Conservation (phyloP, 805 yeast species). For the Candida loeiensis region DNA sequence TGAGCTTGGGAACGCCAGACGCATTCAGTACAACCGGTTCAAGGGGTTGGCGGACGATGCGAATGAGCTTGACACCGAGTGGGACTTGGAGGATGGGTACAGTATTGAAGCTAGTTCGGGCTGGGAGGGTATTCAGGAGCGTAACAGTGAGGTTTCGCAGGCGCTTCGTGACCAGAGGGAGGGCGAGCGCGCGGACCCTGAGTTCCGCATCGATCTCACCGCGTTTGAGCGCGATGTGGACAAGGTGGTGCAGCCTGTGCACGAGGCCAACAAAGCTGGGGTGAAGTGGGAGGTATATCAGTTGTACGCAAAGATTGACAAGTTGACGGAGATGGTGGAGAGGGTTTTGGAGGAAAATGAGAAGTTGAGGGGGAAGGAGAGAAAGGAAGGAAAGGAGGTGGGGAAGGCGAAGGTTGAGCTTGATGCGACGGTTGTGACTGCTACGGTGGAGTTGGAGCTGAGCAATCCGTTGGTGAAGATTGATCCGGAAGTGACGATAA, state of each 20-base stretch:
- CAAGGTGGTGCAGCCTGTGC: constrained; percentile 55
- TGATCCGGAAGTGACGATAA: constrained; percentile 3
- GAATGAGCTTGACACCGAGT: constrained; percentile 70
- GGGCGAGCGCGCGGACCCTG: constrained; percentile 69
- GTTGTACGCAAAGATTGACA: constrained; percentile 50
- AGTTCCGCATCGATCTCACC: constrained; percentile 49
- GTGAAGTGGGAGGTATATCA: constrained; percentile 63
- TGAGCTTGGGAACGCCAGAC: constrained; percentile 64
- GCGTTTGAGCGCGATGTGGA: constrained; percentile 52
- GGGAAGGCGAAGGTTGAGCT: neutral
- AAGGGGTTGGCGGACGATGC: constrained; percentile 71
- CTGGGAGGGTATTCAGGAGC: constrained; percentile 37
- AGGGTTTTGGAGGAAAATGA: constrained; percentile 34
- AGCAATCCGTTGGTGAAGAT: constrained; percentile 5
- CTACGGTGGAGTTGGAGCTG: constrained; percentile 4
- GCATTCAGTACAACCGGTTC: constrained; percentile 68
- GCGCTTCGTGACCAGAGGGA: constrained; percentile 48
- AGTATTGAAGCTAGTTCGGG: constrained; percentile 29
- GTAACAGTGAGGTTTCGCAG: constrained; percentile 35
- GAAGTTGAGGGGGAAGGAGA: constrained; percentile 15
- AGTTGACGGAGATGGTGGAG: constrained; percentile 39
- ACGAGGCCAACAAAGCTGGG: constrained; percentile 50
- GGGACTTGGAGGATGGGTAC: constrained; percentile 81
- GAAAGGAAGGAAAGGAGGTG: neutral
- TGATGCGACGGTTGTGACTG: constrained; percentile 2